phyloP scores from a whole-genome alignment of 2,329 filamentous ascomycete genomes.

The Aspergillus niger region DNA sequence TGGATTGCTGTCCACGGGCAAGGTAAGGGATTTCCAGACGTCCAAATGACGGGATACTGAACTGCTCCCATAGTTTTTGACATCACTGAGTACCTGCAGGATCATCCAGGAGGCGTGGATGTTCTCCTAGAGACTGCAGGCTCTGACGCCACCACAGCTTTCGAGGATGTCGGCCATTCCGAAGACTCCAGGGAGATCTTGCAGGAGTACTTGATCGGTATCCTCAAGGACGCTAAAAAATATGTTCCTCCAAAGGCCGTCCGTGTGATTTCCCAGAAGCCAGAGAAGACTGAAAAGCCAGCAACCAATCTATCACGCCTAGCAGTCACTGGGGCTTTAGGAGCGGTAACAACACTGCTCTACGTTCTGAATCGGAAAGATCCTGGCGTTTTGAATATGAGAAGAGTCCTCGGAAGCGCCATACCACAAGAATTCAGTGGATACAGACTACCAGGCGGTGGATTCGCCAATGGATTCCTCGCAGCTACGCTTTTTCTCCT shows the following conservation, averaged over 20 bases:
- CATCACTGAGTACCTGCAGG: constrained; percentile 58
- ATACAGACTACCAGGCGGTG: constrained; percentile 16
- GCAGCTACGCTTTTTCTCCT: constrained; percentile 20
- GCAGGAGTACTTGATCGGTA: constrained; percentile 39
- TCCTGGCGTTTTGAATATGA: constrained; percentile 2
- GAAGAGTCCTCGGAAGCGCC: not conserved
- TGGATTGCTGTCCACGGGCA: constrained; percentile 62
- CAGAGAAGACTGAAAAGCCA: constrained; percentile 13
- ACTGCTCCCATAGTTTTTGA: constrained; percentile 31
- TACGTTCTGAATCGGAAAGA: constrained; percentile 28
- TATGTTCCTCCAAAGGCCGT: constrained; percentile 22
- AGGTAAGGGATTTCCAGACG: constrained; percentile 38
- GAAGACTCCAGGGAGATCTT: constrained; percentile 47
- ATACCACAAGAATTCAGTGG: constrained; percentile 3
- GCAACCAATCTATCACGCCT: constrained; percentile 29
- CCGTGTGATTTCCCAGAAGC: constrained; percentile 22
- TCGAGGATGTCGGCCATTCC: constrained; percentile 47
- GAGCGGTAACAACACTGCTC: constrained; percentile 36
- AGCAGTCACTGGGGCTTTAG: constrained; percentile 16
- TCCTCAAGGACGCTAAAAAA: constrained; percentile 29
- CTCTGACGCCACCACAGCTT: constrained; percentile 43
- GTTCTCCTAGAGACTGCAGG: constrained; percentile 44
- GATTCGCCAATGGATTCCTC: constrained; percentile 27
- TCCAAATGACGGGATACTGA: not conserved
- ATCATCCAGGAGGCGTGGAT: constrained; percentile 55